Percentiles rank a stretch among this genome's conserved stretches.
Evolutionary conservation across 495 filamentous ascomycete species (phyloP).

Genomic region (Thermochaetoides thermophila): DNA sequence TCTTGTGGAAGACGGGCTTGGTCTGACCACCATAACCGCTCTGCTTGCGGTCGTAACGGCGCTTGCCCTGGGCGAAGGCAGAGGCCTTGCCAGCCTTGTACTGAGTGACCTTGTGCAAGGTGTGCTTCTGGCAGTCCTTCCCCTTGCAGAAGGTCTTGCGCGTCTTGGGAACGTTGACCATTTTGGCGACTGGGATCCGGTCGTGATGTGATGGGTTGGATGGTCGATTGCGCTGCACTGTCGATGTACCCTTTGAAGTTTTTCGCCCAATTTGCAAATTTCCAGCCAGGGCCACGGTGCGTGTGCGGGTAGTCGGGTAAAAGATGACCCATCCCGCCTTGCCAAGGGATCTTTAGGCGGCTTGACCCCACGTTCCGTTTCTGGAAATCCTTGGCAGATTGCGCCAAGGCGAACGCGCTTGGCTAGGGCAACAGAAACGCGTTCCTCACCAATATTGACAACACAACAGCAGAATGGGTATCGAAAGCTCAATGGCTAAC

Average conservation of each 20-base stretch:
- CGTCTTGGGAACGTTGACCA: conserved; percentile 31
- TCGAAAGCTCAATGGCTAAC: too few relatives aligned
- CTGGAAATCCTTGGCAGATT: too few relatives aligned
- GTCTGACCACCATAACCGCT: conserved; percentile 99
- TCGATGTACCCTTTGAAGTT: conserved; percentile 2
- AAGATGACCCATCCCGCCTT: conserved; percentile 15
- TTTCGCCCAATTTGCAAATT: conserved; percentile 21
- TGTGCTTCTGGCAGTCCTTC: conserved; percentile 89
- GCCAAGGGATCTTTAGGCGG: background rate
- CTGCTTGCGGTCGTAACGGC: conserved; percentile 99
- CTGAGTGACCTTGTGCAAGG: conserved; percentile 87
- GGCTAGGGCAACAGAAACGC: too few relatives aligned
- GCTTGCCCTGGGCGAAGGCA: conserved; percentile 94
- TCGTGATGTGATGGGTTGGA: conserved; percentile 17
- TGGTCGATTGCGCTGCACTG: conserved; percentile 10
- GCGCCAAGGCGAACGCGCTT: too few relatives aligned
- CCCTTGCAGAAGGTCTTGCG: conserved; percentile 66
- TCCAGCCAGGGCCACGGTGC: conserved; percentile 14
- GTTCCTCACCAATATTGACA: too few relatives aligned
- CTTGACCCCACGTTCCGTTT: too few relatives aligned
- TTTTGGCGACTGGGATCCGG: conserved; percentile 21
- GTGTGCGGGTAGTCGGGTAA: conserved; percentile 16
- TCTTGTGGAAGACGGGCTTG: conserved; percentile 99
- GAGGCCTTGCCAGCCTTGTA: conserved; percentile 83
- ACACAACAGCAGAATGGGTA: too few relatives aligned